A percentile compares a stretch with the other conserved stretches of the same genome.
phyloP scores from a whole-genome alignment of 108 stramenopile genomes.

The Pseudonitzschia delicatissima region DNA sequence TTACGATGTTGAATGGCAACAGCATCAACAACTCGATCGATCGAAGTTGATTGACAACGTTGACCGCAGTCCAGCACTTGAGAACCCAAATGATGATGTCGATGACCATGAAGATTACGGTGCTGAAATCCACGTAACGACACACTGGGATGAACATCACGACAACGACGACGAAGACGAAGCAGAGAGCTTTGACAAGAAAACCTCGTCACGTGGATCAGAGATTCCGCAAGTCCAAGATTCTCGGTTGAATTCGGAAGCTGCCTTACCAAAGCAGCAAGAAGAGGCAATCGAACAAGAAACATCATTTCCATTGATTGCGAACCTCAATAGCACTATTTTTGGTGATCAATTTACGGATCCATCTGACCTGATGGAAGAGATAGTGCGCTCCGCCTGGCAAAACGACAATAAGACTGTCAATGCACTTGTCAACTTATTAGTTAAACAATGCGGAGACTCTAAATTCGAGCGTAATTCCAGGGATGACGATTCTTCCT shows the following conservation, averaged over 20 bases:
- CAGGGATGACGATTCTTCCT: background rate
- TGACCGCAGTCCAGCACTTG: background rate
- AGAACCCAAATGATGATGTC: background rate
- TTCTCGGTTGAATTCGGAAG: background rate
- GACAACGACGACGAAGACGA: background rate
- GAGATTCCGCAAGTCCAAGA: background rate
- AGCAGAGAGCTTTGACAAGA: background rate
- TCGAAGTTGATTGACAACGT: background rate
- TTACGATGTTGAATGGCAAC: background rate
- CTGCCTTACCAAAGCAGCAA: background rate
- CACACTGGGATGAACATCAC: slow-evolving; percentile 6
- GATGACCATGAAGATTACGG: background rate
- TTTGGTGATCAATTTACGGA: background rate
- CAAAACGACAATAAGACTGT: background rate
- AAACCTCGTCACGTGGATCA: background rate
- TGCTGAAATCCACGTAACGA: slow-evolving; percentile 14
- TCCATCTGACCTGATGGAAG: slow-evolving; percentile 12
- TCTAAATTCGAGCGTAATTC: background rate
- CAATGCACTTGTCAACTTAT: background rate
- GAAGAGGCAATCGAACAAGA: background rate
- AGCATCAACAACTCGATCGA: background rate
- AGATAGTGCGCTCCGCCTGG: slow-evolving; percentile 10
- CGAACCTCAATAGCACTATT: background rate
- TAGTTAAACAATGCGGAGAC: background rate
- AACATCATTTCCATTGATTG: background rate